These are phyloP conservation scores for Colletotrichum neosansevieriae DNA, from an alignment of 2,329 filamentous ascomycete species.

Conservation along the genomic window DNA sequence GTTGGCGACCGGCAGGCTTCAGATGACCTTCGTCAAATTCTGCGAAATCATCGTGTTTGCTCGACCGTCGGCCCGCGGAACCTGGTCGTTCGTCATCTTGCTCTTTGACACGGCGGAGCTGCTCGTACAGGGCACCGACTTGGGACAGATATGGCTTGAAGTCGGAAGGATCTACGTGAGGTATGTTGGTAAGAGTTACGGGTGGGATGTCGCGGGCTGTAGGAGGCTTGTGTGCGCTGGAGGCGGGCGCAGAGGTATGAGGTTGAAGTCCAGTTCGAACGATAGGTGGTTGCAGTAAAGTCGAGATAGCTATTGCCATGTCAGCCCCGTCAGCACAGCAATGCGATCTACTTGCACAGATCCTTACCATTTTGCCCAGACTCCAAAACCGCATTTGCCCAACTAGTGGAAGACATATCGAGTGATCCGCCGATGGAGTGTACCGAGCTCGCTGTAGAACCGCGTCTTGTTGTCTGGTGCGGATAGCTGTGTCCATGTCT, in stretches of 20 bases:
- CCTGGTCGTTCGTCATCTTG: slow-evolving; percentile 70
- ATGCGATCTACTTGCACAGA: slow-evolving; percentile 7
- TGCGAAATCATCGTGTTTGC: slow-evolving; percentile 57
- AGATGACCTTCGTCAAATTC: slow-evolving; percentile 60
- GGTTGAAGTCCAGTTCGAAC: slow-evolving; percentile 88
- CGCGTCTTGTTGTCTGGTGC: slow-evolving; percentile 71
- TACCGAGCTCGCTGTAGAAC: slow-evolving; percentile 88
- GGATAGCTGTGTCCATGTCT: slow-evolving; percentile 60
- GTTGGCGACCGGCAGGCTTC: slow-evolving; percentile 57
- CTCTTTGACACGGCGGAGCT: slow-evolving; percentile 85
- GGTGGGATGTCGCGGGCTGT: slow-evolving; percentile 92
- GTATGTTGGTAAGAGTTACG: slow-evolving; percentile 89
- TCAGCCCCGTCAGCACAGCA: slow-evolving; percentile 11
- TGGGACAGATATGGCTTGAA: slow-evolving; percentile 89
- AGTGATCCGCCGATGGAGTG: slow-evolving; percentile 87
- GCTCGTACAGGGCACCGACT: slow-evolving; percentile 89
- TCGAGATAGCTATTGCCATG: slow-evolving; percentile 79
- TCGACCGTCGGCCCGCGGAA: slow-evolving; percentile 48
- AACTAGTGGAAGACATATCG: slow-evolving; percentile 73
- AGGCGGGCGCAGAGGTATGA: slow-evolving; percentile 76
- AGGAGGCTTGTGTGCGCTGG: slow-evolving; percentile 83
- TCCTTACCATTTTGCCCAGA: slow-evolving; percentile 82
- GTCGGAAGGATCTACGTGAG: slow-evolving; percentile 80
- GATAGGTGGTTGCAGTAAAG: slow-evolving; percentile 90
- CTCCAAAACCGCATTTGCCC: slow-evolving; percentile 72